Base-by-base conservation (phyloP, 225 moss, liverwort and hornwort species). In the Bryum argenteum region DNA sequence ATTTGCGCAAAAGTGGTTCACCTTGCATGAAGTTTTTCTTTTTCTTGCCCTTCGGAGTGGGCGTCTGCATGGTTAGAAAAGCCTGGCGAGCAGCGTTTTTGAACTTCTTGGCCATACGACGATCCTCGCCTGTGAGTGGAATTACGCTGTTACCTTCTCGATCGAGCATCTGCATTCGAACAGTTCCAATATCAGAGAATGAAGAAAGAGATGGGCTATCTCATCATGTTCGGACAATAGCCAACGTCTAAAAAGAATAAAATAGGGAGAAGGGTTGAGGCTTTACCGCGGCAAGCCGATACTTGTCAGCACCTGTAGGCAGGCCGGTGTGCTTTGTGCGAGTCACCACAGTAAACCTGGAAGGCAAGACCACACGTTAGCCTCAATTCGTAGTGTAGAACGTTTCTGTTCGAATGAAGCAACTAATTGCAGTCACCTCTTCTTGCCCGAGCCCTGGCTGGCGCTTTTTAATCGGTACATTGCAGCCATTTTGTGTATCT, bases 291-390 rank as follows among this genome's bases (percentile, higher is more conserved):
- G 85, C 79, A 83, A 93, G 80, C 12, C 89, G 87, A 58, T 84
- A 77, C 77, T 91, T 94, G 71, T 88, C 88, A 71, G 83, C 79
- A 72, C 88, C 94, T 72, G 83, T 75, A 1, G 97, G 97, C 83
- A 98, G 79, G 74, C 85, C 59, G 3, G 92, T 92, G 70, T 84
- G 67, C 61, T 71, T 81, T 63, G 97, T 94, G 38, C 83, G 70
- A 17, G 89, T 84, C 80, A 91, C 94, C 66, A 98, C 92, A 62
- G 91, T 89, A 45, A 98, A 98, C 73, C 96, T 96, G 82, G 65
- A 76, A 85, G 33, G 69, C 66, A 53, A 71, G 63, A 41, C 57
- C 54, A n/a, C n/a, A 40, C 8, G 2, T 74, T 14, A 15, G 17
- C 47, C 47, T 47, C 5, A 2, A 15, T 43, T 55, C 47, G 23